phyloP scores from a whole-genome alignment of 306 rosid species.

The Benincasa hispida region DNA sequence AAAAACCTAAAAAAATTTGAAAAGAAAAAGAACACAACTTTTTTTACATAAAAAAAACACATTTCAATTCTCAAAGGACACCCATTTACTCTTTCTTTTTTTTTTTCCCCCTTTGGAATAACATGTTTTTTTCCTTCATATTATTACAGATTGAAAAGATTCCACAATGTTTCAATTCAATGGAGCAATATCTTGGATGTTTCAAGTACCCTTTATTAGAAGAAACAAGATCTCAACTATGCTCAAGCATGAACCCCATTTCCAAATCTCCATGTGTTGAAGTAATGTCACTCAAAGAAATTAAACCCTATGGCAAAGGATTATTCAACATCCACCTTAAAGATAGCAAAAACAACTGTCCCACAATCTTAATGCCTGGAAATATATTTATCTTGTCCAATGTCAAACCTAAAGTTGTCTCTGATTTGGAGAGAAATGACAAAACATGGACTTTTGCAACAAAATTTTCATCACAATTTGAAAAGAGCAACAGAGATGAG shows the following conservation, averaged over 20 bases:
- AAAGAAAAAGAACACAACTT: too few relatives aligned
- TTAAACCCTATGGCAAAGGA: background rate
- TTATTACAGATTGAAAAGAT: conserved; percentile 33
- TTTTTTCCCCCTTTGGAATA: background rate
- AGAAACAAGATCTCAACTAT: conserved; percentile 44
- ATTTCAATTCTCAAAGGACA: too few relatives aligned
- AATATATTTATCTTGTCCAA: background rate
- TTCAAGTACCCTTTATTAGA: conserved; percentile 47
- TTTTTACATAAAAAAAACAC: too few relatives aligned
- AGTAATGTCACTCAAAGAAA: background rate
- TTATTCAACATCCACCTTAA: background rate
- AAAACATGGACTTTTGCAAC: background rate
- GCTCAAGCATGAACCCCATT: conserved; percentile 39
- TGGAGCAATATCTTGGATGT: conserved; percentile 27
- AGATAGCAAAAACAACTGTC: background rate
- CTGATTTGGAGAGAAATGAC: background rate
- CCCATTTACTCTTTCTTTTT: too few relatives aligned
- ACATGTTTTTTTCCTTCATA: background rate
- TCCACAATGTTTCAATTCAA: conserved; percentile 28
- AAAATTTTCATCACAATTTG: background rate
- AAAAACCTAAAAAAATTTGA: too few relatives aligned
- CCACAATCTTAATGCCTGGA: background rate
- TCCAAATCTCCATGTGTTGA: conserved; percentile 35
- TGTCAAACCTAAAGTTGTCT: background rate
- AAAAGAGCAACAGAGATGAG: background rate